Conservation (phyloP, 495 filamentous ascomycete species). For the Penicillium simplicissimum region DNA sequence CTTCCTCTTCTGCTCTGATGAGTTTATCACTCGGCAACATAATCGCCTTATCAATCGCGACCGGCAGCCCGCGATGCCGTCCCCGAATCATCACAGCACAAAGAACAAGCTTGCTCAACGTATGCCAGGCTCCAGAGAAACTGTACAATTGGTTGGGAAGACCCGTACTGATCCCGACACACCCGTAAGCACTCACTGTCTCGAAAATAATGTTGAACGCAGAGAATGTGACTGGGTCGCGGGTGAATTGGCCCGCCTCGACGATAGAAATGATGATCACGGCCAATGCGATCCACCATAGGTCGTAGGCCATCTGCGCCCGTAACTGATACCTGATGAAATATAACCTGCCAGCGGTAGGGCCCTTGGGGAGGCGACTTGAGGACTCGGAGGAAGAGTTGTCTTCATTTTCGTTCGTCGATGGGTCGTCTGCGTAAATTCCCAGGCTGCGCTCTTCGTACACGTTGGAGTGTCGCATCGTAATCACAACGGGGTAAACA, state of each 20-base stretch:
- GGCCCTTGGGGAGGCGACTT: slow-evolving; percentile 15
- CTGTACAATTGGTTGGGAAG: slow-evolving; percentile 60
- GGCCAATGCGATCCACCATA: slow-evolving; percentile 86
- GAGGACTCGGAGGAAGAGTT: slow-evolving; percentile 25
- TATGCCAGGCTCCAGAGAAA: slow-evolving; percentile 66
- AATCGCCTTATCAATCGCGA: slow-evolving; percentile 20
- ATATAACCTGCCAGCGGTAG: slow-evolving; percentile 56
- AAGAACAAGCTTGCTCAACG: slow-evolving; percentile 65
- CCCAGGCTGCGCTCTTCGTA: slow-evolving; percentile 90
- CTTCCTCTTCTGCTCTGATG: slow-evolving; percentile 6
- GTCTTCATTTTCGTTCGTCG: slow-evolving; percentile 30
- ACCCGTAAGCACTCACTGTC: slow-evolving; percentile 83
- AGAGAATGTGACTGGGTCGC: slow-evolving; percentile 19
- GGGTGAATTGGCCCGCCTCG: slow-evolving; percentile 60
- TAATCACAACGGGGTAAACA: slow-evolving; percentile 85
- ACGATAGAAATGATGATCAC: slow-evolving; percentile 78
- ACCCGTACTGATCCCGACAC: slow-evolving; percentile 75
- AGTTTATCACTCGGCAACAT: slow-evolving; percentile 56
- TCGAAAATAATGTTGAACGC: slow-evolving; percentile 84
- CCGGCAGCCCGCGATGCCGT: slow-evolving; percentile 48
- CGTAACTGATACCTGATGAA: slow-evolving; percentile 82
- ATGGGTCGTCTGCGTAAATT: slow-evolving; percentile 57
- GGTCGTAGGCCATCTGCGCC: slow-evolving; percentile 58
- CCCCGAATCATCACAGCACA: slow-evolving; percentile 73
- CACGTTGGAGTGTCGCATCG: slow-evolving; percentile 83